A percentile compares a stretch with the other conserved stretches of the same genome.
Conservation (phyloP, 495 filamentous ascomycete species). For the Podospora bellae-mahoneyi region DNA sequence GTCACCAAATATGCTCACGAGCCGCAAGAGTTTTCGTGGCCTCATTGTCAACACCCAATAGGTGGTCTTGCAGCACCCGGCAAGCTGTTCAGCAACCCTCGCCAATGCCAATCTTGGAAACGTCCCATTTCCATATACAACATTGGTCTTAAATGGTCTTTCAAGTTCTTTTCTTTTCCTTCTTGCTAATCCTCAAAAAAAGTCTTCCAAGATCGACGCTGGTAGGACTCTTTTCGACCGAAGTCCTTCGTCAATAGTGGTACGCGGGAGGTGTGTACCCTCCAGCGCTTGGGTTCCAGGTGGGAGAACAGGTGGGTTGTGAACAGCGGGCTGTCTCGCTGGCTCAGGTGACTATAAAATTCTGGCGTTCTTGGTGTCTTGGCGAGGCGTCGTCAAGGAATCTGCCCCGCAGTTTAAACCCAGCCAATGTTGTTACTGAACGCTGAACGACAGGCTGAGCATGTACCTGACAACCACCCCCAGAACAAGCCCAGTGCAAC, state of each 20-base stretch:
- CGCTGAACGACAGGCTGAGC: not conserved
- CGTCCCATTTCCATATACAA: not conserved
- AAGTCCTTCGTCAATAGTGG: constrained; percentile 9
- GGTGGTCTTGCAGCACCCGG: not conserved
- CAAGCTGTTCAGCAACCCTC: no score
- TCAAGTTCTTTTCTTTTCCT: not conserved
- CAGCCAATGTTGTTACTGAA: constrained; percentile 1
- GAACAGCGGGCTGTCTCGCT: constrained; percentile 16
- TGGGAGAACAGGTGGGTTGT: not conserved
- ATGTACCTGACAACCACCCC: not conserved
- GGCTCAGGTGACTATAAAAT: constrained; percentile 33
- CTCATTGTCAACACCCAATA: not conserved
- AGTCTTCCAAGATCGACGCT: constrained; percentile 5
- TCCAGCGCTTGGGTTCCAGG: not conserved
- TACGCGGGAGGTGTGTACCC: constrained; percentile 1
- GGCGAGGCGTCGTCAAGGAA: constrained; percentile 23
- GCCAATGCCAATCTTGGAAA: not conserved
- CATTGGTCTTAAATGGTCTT: no score
- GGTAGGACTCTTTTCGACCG: not conserved
- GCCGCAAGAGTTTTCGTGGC: not conserved
- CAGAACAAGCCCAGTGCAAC: constrained; percentile 2
- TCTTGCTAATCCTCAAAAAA: not conserved
- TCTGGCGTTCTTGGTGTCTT: constrained; percentile 21
- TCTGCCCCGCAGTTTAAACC: not conserved
- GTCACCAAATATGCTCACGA: not conserved